Conservation (phyloP, 1,139 yeast genomes). For the Suhomyces taliae region DNA sequence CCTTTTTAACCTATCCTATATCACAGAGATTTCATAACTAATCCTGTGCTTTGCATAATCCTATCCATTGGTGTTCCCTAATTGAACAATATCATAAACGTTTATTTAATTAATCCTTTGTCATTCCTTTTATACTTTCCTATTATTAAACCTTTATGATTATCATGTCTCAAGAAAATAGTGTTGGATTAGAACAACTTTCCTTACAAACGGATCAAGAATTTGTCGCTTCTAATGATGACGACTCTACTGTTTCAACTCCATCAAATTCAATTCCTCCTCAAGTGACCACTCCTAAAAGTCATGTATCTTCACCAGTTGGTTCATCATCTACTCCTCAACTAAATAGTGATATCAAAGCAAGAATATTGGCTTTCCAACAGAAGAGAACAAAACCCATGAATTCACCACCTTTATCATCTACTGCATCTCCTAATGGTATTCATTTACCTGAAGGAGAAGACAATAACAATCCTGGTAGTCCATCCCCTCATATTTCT, state of each 20-base stretch:
- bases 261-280: neutral
- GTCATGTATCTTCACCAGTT: conserved; percentile 10
- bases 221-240: neutral
- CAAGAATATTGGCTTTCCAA: conserved; percentile 72
- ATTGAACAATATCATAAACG: no score
- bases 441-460: neutral
- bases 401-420: conserved; percentile 23
- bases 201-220: neutral
- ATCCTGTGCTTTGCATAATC: neutral
- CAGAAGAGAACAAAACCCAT: conserved; percentile 52
- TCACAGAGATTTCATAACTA: neutral
- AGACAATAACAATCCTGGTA: neutral
- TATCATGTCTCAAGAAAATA: conserved; percentile 3
- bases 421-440: conserved; percentile 13
- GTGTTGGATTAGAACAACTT: conserved; percentile 5
- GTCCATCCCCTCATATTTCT: conserved; percentile 3
- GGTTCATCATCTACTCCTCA: conserved; percentile 21
- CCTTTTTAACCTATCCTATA: no score
- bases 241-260: neutral
- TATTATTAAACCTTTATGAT: neutral
- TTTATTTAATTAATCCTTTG: neutral
- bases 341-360: conserved; percentile 67
- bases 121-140: neutral
- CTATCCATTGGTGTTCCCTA: no score
- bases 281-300: conserved; percentile 1